Evolutionary conservation across 2,329 filamentous ascomycete genomes (phyloP), one percentile per base, ranked within the genome.

Genomic region (Ophiostoma pallidulum): DNA sequence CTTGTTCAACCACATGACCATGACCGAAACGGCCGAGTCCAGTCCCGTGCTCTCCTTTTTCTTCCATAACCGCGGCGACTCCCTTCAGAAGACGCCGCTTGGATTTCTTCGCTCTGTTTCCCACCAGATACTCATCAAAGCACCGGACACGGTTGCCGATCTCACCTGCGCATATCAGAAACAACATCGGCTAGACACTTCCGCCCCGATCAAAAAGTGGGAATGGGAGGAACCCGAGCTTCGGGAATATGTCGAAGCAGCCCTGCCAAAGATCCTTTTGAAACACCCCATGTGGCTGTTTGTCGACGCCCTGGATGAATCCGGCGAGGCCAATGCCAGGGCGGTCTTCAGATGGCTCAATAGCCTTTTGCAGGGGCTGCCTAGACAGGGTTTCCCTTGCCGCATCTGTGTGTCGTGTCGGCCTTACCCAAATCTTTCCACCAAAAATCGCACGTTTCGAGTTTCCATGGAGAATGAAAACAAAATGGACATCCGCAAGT

Each of bases 281-380:
- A 41, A 3, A 7, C 54, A 31, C 0, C 35, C 53, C 5, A 40
- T 65, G 6, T 56, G 50, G 45, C 14, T 66, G 1, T 63, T 65
- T 29, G 40, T 66, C 20, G 65, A 66, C 22, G 65, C 64, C 0
- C 42, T 67, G 1, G 63, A 67, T 46, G 64, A 67, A 46, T 57
- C 56, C 31, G 62, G 61, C 7, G 26, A 61, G 45, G 29, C 56
- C 0, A 45, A 40, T 29, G 62, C 60, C 1, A 32, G 51, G 2
- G 3, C 50, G 0, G 41, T 65, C 1, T 47, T 56, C 4, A 13
- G 46, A 0, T 32, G 45, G 0, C 57, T 65, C 29, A 14, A 32
- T 37, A 53, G 56, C 19, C 52, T 47, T 16, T 31, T 62, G 2
- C 36, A 41, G 7, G 4, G 20, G 29, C 51, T 59, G 41, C 10